Conservation (phyloP, 2,329 filamentous ascomycete species). For the Orbilia brochopaga region DNA sequence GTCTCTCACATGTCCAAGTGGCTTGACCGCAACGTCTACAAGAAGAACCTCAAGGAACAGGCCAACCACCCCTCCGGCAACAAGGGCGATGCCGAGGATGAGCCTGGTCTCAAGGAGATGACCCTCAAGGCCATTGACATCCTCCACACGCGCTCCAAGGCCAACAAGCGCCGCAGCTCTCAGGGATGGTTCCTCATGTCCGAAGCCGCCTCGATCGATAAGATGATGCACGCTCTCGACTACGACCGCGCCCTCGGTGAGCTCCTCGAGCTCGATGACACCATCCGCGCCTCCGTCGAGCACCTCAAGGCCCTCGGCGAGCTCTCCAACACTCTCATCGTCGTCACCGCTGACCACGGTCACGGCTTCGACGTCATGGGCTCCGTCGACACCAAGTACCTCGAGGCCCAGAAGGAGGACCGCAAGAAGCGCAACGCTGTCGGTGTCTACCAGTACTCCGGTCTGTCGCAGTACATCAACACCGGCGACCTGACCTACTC, state of each 20-base stretch:
- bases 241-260: conserved; percentile 86
- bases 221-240: conserved; percentile 85
- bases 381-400: conserved; percentile 78
- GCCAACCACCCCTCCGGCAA: conserved; percentile 73
- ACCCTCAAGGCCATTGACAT: conserved; percentile 84
- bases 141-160: conserved; percentile 69
- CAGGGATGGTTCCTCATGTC: conserved; percentile 84
- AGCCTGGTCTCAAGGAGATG: conserved; percentile 87
- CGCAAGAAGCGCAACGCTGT: conserved; percentile 77
- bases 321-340: conserved; percentile 75
- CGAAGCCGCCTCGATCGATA: conserved; percentile 84
- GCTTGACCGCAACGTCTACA: conserved; percentile 84
- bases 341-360: conserved; percentile 86
- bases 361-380: conserved; percentile 89
- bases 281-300: conserved; percentile 74
- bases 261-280: conserved; percentile 81
- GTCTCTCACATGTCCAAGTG: conserved; percentile 78
- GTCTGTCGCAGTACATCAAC: conserved; percentile 73
- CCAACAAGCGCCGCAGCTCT: conserved; percentile 28
- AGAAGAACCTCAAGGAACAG: conserved; percentile 69
- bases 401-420: conserved; percentile 69
- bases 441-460: conserved; percentile 74
- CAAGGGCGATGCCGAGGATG: conserved; percentile 70
- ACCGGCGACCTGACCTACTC: conserved; percentile 70
- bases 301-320: conserved; percentile 71